phyloP scores from a whole-genome alignment of 768 basidiomycete genomes.

The Amanita rubescens region DNA sequence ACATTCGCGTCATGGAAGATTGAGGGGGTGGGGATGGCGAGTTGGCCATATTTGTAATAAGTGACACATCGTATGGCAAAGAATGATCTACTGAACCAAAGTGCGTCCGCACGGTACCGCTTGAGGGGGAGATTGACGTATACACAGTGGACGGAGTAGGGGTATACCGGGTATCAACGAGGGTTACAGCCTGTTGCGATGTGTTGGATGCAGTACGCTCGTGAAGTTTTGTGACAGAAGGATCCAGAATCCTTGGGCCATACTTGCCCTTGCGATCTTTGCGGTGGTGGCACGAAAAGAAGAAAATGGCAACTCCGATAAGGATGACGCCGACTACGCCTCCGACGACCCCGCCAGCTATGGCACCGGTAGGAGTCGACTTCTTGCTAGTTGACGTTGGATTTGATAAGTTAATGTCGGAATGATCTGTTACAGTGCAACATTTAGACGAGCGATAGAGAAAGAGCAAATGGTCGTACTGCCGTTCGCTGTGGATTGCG shows the following conservation, averaged over 20 bases:
- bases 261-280: not conserved
- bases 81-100: not conserved
- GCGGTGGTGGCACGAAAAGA: not conserved
- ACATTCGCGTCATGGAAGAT: not conserved
- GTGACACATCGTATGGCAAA: conserved; percentile 4
- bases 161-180: not conserved
- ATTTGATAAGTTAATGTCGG: not conserved
- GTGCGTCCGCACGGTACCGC: not conserved
- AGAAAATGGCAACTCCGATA: not conserved
- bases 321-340: not conserved
- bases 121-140: not conserved
- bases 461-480: not conserved
- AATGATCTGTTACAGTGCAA: not conserved
- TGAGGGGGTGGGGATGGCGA: not conserved
- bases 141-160: not conserved
- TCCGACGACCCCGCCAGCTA: conserved; percentile 1
- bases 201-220: conserved; percentile 1
- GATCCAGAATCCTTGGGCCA: not conserved
- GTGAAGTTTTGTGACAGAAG: not conserved
- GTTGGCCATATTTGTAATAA: not conserved
- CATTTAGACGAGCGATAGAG: not conserved
- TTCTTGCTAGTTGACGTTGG: not conserved
- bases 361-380: not conserved
- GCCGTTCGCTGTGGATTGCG: not conserved
- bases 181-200: not conserved